Evolutionary conservation across 2,329 filamentous ascomycete species (phyloP).

Genomic region (Colletotrichum lini): DNA sequence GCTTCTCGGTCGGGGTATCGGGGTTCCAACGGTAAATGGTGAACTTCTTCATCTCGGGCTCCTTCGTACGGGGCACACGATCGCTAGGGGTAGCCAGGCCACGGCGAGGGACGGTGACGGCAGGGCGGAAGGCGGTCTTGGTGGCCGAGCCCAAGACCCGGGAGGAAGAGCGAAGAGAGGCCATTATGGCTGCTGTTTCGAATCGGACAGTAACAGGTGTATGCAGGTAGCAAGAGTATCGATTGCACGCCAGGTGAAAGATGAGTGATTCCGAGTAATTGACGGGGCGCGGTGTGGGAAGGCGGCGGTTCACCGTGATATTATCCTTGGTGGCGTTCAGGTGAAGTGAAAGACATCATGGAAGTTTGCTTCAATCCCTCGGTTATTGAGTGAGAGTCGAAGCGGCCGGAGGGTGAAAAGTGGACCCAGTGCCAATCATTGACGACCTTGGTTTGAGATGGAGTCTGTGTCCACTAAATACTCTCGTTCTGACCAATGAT

Average conservation of each 20-base stretch:
- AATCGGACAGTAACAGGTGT: not conserved
- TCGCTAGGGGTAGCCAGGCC: slow-evolving; percentile 71
- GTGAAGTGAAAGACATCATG: slow-evolving; percentile 32
- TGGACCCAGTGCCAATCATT: not conserved
- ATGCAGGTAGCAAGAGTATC: not conserved
- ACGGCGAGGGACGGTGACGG: slow-evolving; percentile 58
- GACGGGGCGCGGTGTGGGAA: slow-evolving; percentile 28
- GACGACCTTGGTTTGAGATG: not conserved
- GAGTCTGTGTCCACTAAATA: not conserved
- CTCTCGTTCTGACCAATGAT: not conserved
- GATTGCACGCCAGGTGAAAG: slow-evolving; percentile 13
- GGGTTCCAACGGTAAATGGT: slow-evolving; percentile 99
- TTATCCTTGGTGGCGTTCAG: slow-evolving; percentile 37
- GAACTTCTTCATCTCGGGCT: slow-evolving; percentile 90
- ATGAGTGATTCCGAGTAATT: slow-evolving; percentile 16
- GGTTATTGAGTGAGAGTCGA: slow-evolving; percentile 14
- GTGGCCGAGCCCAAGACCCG: slow-evolving; percentile 66
- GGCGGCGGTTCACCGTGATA: slow-evolving; percentile 22
- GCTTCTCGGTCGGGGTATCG: slow-evolving; percentile 92
- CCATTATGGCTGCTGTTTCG: slow-evolving; percentile 60
- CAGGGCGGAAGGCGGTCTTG: slow-evolving; percentile 54
- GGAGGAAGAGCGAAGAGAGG: slow-evolving; percentile 72
- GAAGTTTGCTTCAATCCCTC: slow-evolving; percentile 34
- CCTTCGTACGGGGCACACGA: slow-evolving; percentile 70
- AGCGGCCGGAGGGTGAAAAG: slow-evolving; percentile 13